Percentiles rank a stretch among this genome's conserved stretches.
These are phyloP conservation scores for Codiaeum variegatum DNA, from an alignment of 441 rosid species.

Conservation along the genomic window DNA sequence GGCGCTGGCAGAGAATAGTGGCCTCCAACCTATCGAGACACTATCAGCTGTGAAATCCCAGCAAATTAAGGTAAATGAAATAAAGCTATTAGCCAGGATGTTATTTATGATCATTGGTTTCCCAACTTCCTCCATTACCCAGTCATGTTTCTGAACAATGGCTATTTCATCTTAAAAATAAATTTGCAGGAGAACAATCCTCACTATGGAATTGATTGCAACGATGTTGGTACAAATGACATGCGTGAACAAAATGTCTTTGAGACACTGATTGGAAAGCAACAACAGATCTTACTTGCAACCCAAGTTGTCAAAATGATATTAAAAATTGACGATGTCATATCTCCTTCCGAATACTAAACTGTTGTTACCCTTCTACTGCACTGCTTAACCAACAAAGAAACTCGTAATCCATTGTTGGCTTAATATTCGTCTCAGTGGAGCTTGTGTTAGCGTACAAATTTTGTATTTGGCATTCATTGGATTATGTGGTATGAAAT, in stretches of 20 bases:
- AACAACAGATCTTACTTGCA: constrained; percentile 92
- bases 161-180: neutral
- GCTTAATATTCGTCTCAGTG: constrained; percentile 8
- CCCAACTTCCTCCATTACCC: neutral
- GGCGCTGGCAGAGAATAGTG: constrained; percentile 98
- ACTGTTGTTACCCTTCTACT: neutral
- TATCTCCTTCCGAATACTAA: constrained; percentile 77
- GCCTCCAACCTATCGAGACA: constrained; percentile 90
- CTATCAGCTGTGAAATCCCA: constrained; percentile 91
- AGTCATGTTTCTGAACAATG: neutral
- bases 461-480: constrained; percentile 21
- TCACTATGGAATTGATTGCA: constrained; percentile 85
- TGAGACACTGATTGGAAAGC: constrained; percentile 91
- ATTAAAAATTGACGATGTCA: constrained; percentile 95
- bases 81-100: too few relatives aligned
- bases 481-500: constrained; percentile 3
- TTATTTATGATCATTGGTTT: neutral
- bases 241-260: constrained; percentile 89
- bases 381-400: constrained; percentile 5
- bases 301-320: constrained; percentile 99
- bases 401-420: constrained; percentile 6
- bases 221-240: constrained; percentile 89
- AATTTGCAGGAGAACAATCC: constrained; percentile 74
- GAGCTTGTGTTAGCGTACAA: constrained; percentile 17
- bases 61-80: constrained; percentile 65